Conservation (phyloP, 2,329 filamentous ascomycete species). For the Neophaeococcomyces aloes region DNA sequence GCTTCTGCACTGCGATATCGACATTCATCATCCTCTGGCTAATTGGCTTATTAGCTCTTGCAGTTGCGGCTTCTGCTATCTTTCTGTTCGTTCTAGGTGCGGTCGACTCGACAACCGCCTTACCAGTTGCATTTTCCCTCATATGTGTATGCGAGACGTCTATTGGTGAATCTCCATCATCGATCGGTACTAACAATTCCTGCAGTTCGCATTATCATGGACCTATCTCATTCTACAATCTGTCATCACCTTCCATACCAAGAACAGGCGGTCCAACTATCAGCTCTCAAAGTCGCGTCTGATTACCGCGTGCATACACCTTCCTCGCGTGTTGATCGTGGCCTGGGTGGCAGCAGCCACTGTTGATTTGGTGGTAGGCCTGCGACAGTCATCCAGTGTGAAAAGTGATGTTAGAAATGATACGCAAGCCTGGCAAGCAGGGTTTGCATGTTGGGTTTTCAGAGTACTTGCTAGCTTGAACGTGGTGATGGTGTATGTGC, state of each 20-base stretch:
- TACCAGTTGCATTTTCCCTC: conserved; percentile 28
- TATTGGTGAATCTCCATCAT: not conserved
- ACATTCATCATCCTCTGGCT: conserved; percentile 4
- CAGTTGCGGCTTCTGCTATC: not conserved
- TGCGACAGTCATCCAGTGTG: conserved; percentile 28
- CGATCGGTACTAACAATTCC: conserved; percentile 23
- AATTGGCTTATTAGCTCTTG: not conserved
- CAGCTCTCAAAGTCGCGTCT: conserved; percentile 25
- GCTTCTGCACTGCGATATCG: not conserved
- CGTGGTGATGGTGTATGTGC: conserved; percentile 28
- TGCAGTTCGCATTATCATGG: not conserved
- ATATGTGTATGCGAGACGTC: conserved; percentile 25
- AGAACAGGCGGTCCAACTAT: conserved; percentile 23
- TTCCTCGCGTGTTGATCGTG: conserved; percentile 27
- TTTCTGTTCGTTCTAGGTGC: conserved; percentile 3
- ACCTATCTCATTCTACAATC: conserved; percentile 28
- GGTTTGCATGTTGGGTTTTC: conserved; percentile 30
- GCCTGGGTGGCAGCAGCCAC: conserved; percentile 31
- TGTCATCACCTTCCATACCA: conserved; percentile 29
- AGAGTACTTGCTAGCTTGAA: conserved; percentile 27
- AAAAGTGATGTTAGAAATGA: conserved; percentile 20
- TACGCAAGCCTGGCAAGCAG: conserved; percentile 26
- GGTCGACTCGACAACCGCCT: conserved; percentile 24
- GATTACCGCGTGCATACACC: conserved; percentile 27
- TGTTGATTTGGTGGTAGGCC: conserved; percentile 28